Percentiles rank a stretch among this genome's conserved stretches.
Evolutionary conservation across 164 flowering plant genomes (phyloP).

Genomic region (Magnolia sinica): DNA sequence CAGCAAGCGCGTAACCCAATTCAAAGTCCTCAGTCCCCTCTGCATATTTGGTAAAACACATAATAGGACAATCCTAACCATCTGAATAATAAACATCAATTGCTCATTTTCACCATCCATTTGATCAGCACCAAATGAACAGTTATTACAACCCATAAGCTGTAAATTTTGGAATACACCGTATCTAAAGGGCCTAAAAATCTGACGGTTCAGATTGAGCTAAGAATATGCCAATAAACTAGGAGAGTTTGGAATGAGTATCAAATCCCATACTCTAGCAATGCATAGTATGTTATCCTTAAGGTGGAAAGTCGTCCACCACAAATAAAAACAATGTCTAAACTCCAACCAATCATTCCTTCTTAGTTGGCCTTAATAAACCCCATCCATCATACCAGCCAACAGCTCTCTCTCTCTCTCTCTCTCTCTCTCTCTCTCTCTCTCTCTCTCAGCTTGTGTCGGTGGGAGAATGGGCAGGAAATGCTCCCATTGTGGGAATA

Average conservation of each 20-base stretch:
- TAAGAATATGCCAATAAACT: background rate
- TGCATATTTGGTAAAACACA: no score
- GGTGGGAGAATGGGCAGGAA: slow-evolving; percentile 62
- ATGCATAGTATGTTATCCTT: background rate
- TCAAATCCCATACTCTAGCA: background rate
- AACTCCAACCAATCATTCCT: slow-evolving; percentile 43
- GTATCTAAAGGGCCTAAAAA: no score
- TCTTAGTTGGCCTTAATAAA: slow-evolving; percentile 36
- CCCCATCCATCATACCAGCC: slow-evolving; percentile 34
- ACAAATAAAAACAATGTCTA: slow-evolving; percentile 13
- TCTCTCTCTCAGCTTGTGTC: slow-evolving; percentile 16
- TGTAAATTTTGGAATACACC: no score
- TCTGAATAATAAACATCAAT: no score
- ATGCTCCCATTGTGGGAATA: slow-evolving; percentile 84
- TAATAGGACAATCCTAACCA: no score
- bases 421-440: slow-evolving; percentile 20
- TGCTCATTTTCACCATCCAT: no score
- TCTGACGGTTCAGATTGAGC: background rate
- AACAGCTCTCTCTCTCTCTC: slow-evolving; percentile 22
- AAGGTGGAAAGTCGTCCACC: slow-evolving; percentile 33
- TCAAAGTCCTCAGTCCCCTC: no score
- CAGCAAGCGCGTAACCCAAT: no score
- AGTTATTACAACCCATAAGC: no score
- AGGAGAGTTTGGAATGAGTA: background rate
- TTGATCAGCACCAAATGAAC: no score